These are phyloP conservation scores for Thermoascus crustaceus DNA, from an alignment of 2,329 filamentous ascomycete genomes.

Conservation along the genomic window DNA sequence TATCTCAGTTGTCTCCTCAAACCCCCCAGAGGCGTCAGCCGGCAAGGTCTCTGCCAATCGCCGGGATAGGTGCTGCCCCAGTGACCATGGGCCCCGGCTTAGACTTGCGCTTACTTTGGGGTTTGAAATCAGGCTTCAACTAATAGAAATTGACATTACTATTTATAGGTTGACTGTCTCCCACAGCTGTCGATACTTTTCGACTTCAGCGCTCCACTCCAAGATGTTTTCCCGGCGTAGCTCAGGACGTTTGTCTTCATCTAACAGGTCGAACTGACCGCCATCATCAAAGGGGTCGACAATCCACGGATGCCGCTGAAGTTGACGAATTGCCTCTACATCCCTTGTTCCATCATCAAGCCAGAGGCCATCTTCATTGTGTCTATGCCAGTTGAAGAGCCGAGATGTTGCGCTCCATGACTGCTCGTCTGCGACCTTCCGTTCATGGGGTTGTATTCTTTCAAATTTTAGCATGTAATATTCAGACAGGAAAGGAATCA, in stretches of 20 bases:
- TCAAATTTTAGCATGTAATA: slow-evolving; percentile 4
- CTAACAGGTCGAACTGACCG: slow-evolving; percentile 1
- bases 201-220: slow-evolving; percentile 4
- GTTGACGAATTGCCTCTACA: slow-evolving; percentile 10
- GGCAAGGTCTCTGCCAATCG: no score
- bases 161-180: background rate
- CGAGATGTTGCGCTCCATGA: slow-evolving; percentile 13
- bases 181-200: background rate
- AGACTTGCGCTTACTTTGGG: no score
- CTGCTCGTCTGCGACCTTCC: slow-evolving; percentile 10
- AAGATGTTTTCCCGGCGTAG: slow-evolving; percentile 9
- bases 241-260: slow-evolving; percentile 5
- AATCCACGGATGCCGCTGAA: slow-evolving; percentile 17
- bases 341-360: slow-evolving; percentile 14
- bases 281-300: slow-evolving; percentile 11
- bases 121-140: no score
- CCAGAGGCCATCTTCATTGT: slow-evolving; percentile 16
- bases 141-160: no score
- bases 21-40: no score
- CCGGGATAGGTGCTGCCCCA: no score
- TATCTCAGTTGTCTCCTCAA: no score
- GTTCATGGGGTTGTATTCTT: slow-evolving; percentile 3
- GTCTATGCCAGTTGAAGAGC: slow-evolving; percentile 18
- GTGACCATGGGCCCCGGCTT: no score
- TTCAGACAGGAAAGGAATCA: slow-evolving; percentile 4